Percentiles rank a stretch among this genome's conserved stretches.
Conservation (phyloP, 805 yeast species). For the Ogataea trehalophila region DNA sequence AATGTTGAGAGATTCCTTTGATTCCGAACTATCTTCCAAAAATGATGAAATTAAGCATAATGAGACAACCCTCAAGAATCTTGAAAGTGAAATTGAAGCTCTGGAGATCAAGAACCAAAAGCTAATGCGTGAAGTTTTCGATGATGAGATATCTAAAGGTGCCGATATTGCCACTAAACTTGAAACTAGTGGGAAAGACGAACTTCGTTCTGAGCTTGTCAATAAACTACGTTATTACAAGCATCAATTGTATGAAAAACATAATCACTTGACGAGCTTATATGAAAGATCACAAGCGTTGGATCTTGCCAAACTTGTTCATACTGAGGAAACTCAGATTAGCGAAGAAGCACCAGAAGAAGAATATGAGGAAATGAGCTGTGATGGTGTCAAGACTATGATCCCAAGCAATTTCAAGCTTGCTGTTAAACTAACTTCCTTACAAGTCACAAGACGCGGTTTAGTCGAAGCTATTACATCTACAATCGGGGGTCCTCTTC, state of each 20-base stretch:
- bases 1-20: conserved; percentile 20
- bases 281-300: conserved; percentile 61
- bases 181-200: conserved; percentile 7
- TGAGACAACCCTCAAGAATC: conserved; percentile 34
- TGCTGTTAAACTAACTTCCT: conserved; percentile 32
- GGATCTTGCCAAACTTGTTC: conserved; percentile 52
- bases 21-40: conserved; percentile 35
- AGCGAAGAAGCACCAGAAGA: conserved; percentile 5
- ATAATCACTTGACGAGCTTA: conserved; percentile 33
- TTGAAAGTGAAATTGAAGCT: conserved; percentile 36
- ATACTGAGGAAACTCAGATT: conserved; percentile 40
- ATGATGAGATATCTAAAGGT: conserved; percentile 3
- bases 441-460: conserved; percentile 38
- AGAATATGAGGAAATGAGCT: conserved; percentile 3
- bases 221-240: conserved; percentile 6
- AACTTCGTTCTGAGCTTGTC: conserved; percentile 1
- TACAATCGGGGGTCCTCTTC: conserved; percentile 14
- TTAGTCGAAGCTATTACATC: conserved; percentile 27
- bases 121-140: conserved; percentile 16
- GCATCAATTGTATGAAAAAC: conserved; percentile 22
- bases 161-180: conserved; percentile 12
- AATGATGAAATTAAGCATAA: conserved; percentile 50
- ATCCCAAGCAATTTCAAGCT: conserved; percentile 18
- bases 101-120: conserved; percentile 16
- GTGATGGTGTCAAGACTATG: not conserved